Evolutionary conservation across 2,329 filamentous ascomycete species (phyloP).

Genomic region (Epichloe baconii): DNA sequence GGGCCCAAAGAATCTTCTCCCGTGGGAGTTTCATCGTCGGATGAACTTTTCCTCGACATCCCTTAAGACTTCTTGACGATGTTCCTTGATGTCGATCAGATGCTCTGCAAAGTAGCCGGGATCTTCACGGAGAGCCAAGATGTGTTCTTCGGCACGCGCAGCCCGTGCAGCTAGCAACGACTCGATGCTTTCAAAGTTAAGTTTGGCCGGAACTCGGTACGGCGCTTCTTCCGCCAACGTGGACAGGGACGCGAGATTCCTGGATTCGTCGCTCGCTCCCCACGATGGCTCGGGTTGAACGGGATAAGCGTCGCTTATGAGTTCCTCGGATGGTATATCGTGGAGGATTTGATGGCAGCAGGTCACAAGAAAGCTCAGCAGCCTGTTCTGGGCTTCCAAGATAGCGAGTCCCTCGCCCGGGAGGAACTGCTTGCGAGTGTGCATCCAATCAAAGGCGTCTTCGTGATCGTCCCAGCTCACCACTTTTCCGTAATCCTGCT

Average conservation of each 20-base stretch:
- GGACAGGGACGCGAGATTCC: constrained; percentile 24
- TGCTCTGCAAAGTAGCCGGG: constrained; percentile 39
- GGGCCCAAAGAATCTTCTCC: constrained; percentile 23
- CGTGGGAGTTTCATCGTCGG: constrained; percentile 8
- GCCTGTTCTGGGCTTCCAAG: constrained; percentile 35
- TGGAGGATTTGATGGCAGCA: constrained; percentile 36
- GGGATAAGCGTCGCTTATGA: constrained; percentile 18
- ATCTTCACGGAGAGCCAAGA: constrained; percentile 44
- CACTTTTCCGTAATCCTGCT: constrained; percentile 23
- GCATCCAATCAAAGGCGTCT: constrained; percentile 25
- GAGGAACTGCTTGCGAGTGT: constrained; percentile 21
- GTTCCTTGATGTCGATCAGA: constrained; percentile 30
- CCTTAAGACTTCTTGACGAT: constrained; percentile 30
- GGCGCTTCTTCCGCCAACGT: constrained; percentile 34
- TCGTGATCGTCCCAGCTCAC: constrained; percentile 19
- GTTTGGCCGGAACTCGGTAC: constrained; percentile 33
- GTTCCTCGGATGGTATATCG: constrained; percentile 26
- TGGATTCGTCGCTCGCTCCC: constrained; percentile 16
- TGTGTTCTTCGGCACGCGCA: constrained; percentile 35
- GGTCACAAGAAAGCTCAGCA: constrained; percentile 34
- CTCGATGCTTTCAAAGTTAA: constrained; percentile 33
- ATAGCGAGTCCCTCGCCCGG: constrained; percentile 35
- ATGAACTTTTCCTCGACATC: constrained; percentile 21
- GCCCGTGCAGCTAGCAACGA: constrained; percentile 28
- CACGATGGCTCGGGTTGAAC: constrained; percentile 25